Conservation (phyloP, 805 yeast genomes). For the Nakazawaea populi region DNA sequence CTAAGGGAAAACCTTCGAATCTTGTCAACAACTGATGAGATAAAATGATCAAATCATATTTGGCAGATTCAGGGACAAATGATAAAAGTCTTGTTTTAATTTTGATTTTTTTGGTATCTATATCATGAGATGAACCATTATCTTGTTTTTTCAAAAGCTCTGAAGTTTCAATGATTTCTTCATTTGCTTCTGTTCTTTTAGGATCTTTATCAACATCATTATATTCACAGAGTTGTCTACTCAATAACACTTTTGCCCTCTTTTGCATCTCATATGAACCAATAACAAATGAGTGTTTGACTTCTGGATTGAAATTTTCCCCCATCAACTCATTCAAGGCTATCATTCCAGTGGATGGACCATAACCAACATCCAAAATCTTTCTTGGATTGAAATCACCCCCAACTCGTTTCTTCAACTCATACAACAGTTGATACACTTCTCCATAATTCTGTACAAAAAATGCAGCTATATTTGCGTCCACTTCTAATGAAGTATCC, state of each 20-base stretch:
- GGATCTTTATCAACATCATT: slow-evolving; percentile 17
- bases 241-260: slow-evolving; percentile 70
- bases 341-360: slow-evolving; percentile 89
- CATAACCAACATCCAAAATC: slow-evolving; percentile 77
- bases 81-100: slow-evolving; percentile 52
- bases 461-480: slow-evolving; percentile 73
- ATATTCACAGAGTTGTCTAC: slow-evolving; percentile 58
- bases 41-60: slow-evolving; percentile 79
- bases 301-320: slow-evolving; percentile 48
- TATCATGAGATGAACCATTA: slow-evolving; percentile 19
- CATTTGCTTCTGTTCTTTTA: slow-evolving; percentile 19
- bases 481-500: slow-evolving; percentile 49
- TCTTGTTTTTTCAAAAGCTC: slow-evolving; percentile 7
- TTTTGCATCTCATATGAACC: slow-evolving; percentile 71
- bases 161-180: slow-evolving; percentile 14
- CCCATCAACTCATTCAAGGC: slow-evolving; percentile 85
- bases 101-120: slow-evolving; percentile 50
- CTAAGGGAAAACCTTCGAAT: slow-evolving; percentile 56
- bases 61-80: slow-evolving; percentile 41
- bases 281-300: slow-evolving; percentile 66
- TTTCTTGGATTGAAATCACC: slow-evolving; percentile 54
- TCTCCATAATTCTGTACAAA: slow-evolving; percentile 81
- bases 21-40: slow-evolving; percentile 69
- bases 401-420: slow-evolving; percentile 54
- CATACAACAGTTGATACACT: slow-evolving; percentile 56